Evolutionary conservation across 179 eudicot genomes (phyloP), one percentile per base, ranked within the genome.

Genomic region (Beta lomatogona): DNA sequence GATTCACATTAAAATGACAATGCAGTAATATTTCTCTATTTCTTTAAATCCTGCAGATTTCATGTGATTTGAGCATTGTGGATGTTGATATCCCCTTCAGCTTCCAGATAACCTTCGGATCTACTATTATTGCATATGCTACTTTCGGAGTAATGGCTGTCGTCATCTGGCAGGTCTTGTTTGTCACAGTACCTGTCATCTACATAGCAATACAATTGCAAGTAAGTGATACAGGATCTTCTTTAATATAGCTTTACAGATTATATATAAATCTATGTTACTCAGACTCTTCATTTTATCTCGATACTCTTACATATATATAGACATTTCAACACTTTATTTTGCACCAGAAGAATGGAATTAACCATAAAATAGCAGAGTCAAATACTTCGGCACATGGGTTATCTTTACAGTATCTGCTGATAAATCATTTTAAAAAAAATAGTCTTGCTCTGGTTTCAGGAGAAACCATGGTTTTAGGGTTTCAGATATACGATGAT

Each of bases 141-240:
- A 93, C 85, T 83, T 90, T 92, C 36, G 85, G 81, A 25, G 94
- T 93, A 28, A 58, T 93, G 79, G 90, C 88, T 16, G 88, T 87
- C 73, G 86, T 92, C 53, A 91, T 94, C 41, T 92, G 94, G 94
- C 94, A 87, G 86, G 97, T 92, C 76, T 88, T 93, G 80, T 88
- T 92, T 69, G 90, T 90, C 80, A 86, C 90, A n/a, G 25, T 92
- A 65, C 97, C 94, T 9, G 85, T 93, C 81, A 58, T 93, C 28
- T 89, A 78, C 75, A 71, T 88, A 61, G 88, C 90, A 7, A 83
- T 91, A 67, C 85, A 85, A 36, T 79, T 93, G 76, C 97, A 93
- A 93, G 97, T 93, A 86, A 73, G 14, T 65, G 22, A 65, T 28
- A 13, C 0, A 45, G 21, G 55, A 81, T 21, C 57, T 57, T 31